A percentile compares a stretch with the other conserved stretches of the same genome.
Conservation (phyloP, 495 filamentous ascomycete genomes). For the Tuber magnatum region DNA sequence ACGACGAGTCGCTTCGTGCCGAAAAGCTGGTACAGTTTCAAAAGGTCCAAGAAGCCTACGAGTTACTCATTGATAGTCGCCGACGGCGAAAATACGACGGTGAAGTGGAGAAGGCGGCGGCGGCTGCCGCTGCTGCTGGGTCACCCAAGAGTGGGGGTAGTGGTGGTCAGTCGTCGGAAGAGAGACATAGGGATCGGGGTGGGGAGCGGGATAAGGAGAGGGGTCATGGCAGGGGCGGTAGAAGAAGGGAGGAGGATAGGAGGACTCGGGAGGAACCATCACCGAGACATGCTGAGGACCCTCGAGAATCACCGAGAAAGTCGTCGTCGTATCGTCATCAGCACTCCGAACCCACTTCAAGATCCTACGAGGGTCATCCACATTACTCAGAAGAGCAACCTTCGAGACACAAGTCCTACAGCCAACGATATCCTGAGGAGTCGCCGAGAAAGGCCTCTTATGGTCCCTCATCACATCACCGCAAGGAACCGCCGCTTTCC, state of each 20-base stretch:
- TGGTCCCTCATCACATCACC: slow-evolving; percentile 6
- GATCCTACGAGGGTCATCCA: slow-evolving; percentile 11
- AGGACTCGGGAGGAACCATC: slow-evolving; percentile 39
- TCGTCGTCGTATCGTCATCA: background rate
- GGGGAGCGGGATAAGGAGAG: slow-evolving; percentile 37
- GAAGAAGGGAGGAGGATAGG: slow-evolving; percentile 41
- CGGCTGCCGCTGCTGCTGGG: slow-evolving; percentile 49
- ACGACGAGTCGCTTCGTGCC: slow-evolving; percentile 60
- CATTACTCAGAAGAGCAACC: slow-evolving; percentile 27
- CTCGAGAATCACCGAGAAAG: slow-evolving; percentile 9
- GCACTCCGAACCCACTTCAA: background rate
- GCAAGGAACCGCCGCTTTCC: background rate
- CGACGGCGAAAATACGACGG: slow-evolving; percentile 70
- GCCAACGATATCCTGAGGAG: slow-evolving; percentile 22
- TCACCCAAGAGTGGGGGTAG: slow-evolving; percentile 30
- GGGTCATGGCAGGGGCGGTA: slow-evolving; percentile 29
- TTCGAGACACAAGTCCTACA: slow-evolving; percentile 28
- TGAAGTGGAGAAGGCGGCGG: slow-evolving; percentile 53
- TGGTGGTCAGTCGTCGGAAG: slow-evolving; percentile 45
- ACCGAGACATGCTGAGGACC: slow-evolving; percentile 25
- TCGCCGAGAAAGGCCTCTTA: slow-evolving; percentile 30
- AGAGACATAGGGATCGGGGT: slow-evolving; percentile 39
- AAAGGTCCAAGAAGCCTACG: slow-evolving; percentile 86
- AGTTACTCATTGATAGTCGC: slow-evolving; percentile 73
- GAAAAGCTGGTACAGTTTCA: slow-evolving; percentile 81